Conservation (phyloP, 164 flowering plant species). For the Malania oleifera region DNA sequence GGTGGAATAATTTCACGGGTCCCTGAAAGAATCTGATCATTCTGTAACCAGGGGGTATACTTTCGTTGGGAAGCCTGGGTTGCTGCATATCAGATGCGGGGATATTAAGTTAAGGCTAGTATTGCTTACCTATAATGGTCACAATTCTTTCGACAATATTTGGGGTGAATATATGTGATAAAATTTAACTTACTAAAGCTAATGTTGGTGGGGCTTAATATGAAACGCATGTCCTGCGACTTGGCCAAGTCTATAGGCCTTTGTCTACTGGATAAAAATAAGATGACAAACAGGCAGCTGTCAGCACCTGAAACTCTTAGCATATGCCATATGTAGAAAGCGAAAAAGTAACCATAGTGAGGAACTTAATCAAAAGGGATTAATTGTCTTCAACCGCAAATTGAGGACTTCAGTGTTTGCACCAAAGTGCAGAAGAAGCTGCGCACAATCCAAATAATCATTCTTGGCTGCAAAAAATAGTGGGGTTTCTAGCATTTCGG, state of each 20-base stretch:
- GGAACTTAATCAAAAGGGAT: neutral
- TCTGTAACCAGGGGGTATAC: constrained; percentile 2
- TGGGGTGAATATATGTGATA: neutral
- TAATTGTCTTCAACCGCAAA: constrained; percentile 36
- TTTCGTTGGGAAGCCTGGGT: constrained; percentile 22
- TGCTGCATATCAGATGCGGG: constrained; percentile 20
- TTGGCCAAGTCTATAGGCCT: constrained; percentile 59
- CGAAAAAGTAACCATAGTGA: neutral
- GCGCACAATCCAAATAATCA: constrained; percentile 36
- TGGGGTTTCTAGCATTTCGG: constrained; percentile 56
- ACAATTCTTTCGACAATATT: neutral
- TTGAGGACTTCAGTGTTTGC: constrained; percentile 49
- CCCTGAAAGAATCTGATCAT: constrained; percentile 17
- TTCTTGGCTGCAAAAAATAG: constrained; percentile 58
- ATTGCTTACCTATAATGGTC: neutral
- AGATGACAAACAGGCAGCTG: neutral
- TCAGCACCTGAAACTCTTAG: neutral
- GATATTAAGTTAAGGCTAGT: neutral
- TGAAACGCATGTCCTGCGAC: constrained; percentile 62
- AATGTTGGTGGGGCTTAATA: constrained; percentile 31
- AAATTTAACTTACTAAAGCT: constrained; percentile 31
- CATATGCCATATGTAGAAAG: neutral
- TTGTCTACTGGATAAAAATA: constrained; percentile 33
- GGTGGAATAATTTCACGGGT: constrained; percentile 12
- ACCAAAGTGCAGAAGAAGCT: constrained; percentile 48